Conservation (phyloP, 805 yeast genomes). For the Ogataea allantospora region DNA sequence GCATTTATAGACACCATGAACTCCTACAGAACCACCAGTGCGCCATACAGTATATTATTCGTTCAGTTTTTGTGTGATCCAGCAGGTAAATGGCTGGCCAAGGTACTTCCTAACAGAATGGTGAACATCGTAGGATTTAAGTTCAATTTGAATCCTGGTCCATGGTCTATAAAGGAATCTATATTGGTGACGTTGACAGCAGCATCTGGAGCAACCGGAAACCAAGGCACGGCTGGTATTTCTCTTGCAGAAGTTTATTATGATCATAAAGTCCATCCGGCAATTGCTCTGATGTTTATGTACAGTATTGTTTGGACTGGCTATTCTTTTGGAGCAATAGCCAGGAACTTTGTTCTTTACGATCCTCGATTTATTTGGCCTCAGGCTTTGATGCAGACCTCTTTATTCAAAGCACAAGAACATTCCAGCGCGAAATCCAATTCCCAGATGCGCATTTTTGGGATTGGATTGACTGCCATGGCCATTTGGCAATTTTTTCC, state of each 20-base stretch:
- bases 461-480: conserved; percentile 34
- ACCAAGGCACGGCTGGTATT: conserved; percentile 46
- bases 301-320: conserved; percentile 52
- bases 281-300: conserved; percentile 45
- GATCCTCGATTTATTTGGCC: conserved; percentile 53
- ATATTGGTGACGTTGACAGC: conserved; percentile 52
- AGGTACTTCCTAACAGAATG: conserved; percentile 36
- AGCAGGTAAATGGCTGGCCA: conserved; percentile 46
- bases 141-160: conserved; percentile 49
- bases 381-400: conserved; percentile 51
- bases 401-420: conserved; percentile 36
- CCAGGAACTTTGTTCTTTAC: conserved; percentile 43
- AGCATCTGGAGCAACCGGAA: conserved; percentile 52
- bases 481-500: conserved; percentile 50
- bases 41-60: conserved; percentile 50
- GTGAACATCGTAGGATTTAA: conserved; percentile 19
- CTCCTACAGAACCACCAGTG: conserved; percentile 35
- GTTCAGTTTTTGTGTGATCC: conserved; percentile 51
- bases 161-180: conserved; percentile 55
- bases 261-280: conserved; percentile 35
- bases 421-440: conserved; percentile 14
- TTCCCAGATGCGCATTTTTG: conserved; percentile 38
- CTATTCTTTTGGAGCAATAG: conserved; percentile 52
- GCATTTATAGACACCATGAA: conserved; percentile 41
- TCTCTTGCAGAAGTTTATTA: conserved; percentile 47